A percentile compares a stretch with the other conserved stretches of the same genome.
These are phyloP conservation scores for Fusarium anthophilum DNA, from an alignment of 2,329 filamentous ascomycete species.

Conservation along the genomic window DNA sequence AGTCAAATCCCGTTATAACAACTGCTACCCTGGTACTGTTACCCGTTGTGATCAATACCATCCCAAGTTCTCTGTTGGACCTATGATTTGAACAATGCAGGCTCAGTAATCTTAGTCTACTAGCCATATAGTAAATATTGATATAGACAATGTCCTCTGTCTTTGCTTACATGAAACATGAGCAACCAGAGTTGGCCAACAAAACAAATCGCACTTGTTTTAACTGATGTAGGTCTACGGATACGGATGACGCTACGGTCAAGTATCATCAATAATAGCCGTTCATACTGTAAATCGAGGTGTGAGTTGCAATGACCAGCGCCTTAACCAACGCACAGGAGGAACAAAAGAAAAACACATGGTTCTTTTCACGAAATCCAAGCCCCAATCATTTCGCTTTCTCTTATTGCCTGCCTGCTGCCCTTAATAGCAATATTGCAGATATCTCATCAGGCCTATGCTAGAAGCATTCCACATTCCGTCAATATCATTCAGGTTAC, in stretches of 20 bases:
- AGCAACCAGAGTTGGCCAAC: background rate
- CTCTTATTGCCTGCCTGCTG: no score
- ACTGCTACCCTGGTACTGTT: no score
- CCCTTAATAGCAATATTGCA: background rate
- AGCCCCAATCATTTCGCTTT: background rate
- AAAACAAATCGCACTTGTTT: background rate
- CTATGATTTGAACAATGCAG: background rate
- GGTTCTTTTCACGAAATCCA: background rate
- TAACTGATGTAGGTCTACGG: background rate
- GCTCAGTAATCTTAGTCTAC: background rate
- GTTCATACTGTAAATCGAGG: background rate
- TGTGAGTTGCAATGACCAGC: background rate
- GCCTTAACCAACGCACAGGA: background rate
- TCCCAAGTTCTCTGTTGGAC: background rate
- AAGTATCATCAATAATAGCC: background rate
- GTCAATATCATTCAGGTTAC: background rate
- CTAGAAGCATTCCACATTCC: background rate
- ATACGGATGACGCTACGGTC: background rate
- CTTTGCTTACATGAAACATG: background rate
- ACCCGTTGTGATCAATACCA: background rate
- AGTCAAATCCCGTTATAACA: background rate
- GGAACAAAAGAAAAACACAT: background rate
- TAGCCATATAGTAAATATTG: background rate
- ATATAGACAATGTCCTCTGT: background rate
- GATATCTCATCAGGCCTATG: background rate